A percentile compares a stretch with the other conserved stretches of the same genome.
phyloP scores from a whole-genome alignment of 2,329 filamentous ascomycete species.

The Stachybotrys chlorohalonatus region DNA sequence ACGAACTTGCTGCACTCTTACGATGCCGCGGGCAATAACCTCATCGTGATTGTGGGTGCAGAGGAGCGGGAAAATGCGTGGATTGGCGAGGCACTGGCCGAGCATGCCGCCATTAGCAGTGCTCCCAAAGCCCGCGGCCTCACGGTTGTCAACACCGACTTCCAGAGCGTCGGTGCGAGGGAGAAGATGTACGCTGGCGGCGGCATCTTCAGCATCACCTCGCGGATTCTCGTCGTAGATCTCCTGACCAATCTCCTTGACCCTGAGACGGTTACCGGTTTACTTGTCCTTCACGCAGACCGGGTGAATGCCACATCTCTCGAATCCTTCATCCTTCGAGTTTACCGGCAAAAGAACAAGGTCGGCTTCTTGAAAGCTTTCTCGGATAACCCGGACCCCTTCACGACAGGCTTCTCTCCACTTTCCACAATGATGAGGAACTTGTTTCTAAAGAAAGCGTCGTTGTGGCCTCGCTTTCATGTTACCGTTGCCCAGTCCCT shows the following conservation, averaged over 20 bases:
- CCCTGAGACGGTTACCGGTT: conserved; percentile 75
- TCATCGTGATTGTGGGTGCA: conserved; percentile 81
- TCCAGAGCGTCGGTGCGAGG: conserved; percentile 74
- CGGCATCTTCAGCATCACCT: conserved; percentile 93
- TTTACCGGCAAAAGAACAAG: conserved; percentile 93
- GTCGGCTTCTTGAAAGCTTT: conserved; percentile 91
- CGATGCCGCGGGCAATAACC: conserved; percentile 88
- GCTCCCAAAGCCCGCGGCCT: conserved; percentile 75
- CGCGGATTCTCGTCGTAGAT: conserved; percentile 89
- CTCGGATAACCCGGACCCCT: conserved; percentile 85
- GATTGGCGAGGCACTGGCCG: conserved; percentile 92
- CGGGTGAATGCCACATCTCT: conserved; percentile 75
- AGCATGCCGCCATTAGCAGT: conserved; percentile 87
- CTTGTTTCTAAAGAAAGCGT: conserved; percentile 79
- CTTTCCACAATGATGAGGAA: conserved; percentile 83
- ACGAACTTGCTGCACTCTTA: conserved; percentile 97
- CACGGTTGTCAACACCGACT: conserved; percentile 88
- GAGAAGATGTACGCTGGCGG: conserved; percentile 88
- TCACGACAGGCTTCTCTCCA: conserved; percentile 80
- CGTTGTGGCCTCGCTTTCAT: conserved; percentile 90
- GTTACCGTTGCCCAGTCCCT: conserved; percentile 80
- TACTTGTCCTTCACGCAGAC: conserved; percentile 84
- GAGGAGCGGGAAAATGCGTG: conserved; percentile 91
- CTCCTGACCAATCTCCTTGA: conserved; percentile 76
- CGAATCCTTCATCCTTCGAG: conserved; percentile 89